These are phyloP conservation scores for Drechslera avenae DNA, from an alignment of 2,329 filamentous ascomycete genomes.

Conservation along the genomic window DNA sequence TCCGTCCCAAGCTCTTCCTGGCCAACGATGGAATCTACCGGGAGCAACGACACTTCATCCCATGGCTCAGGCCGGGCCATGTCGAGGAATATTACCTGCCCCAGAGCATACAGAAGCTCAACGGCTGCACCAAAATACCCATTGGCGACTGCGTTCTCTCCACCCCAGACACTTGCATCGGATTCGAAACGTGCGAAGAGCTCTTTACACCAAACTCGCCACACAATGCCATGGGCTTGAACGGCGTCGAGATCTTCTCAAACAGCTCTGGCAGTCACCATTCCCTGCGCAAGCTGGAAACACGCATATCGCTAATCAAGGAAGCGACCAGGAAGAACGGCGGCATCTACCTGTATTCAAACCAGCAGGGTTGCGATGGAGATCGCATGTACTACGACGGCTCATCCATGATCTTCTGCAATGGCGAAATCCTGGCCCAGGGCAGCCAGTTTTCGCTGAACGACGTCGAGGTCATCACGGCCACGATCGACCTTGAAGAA, in stretches of 20 bases:
- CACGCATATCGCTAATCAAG: conserved; percentile 66
- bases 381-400: conserved; percentile 50
- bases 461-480: conserved; percentile 59
- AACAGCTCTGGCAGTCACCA: conserved; percentile 66
- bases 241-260: conserved; percentile 62
- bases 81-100: conserved; percentile 67
- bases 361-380: conserved; percentile 59
- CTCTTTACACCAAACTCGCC: conserved; percentile 9
- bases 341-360: conserved; percentile 62
- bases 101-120: conserved; percentile 48
- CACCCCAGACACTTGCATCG: conserved; percentile 58
- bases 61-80: conserved; percentile 48
- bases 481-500: conserved; percentile 68
- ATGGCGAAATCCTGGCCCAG: conserved; percentile 68
- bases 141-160: conserved; percentile 72
- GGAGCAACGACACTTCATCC: conserved; percentile 47
- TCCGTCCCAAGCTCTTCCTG: conserved; percentile 73
- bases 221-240: conserved; percentile 2
- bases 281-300: conserved; percentile 69
- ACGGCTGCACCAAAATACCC: conserved; percentile 62
- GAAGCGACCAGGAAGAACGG: conserved; percentile 64
- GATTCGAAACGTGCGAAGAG: conserved; percentile 13
- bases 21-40: conserved; percentile 69
- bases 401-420: conserved; percentile 66
- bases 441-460: conserved; percentile 68